phyloP scores from a whole-genome alignment of 2,329 filamentous ascomycete genomes.

The Blastomyces parvus region DNA sequence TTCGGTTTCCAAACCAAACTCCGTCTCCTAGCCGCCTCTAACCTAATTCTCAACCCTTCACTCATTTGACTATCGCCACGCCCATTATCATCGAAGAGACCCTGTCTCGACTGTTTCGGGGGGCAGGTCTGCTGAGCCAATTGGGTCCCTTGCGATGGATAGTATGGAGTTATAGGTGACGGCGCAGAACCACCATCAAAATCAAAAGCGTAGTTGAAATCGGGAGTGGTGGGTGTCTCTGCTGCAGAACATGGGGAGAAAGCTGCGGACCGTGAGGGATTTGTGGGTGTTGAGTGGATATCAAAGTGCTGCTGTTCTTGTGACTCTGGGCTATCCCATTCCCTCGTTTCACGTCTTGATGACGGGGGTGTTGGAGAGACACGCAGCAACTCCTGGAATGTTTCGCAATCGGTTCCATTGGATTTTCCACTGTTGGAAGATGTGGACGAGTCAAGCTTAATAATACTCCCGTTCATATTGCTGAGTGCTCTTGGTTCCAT shows the following conservation, averaged over 20 bases:
- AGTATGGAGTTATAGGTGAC: slow-evolving; percentile 41
- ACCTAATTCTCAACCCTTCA: slow-evolving; percentile 45
- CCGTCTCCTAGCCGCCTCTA: slow-evolving; percentile 65
- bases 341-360: slow-evolving; percentile 9
- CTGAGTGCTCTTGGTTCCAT: slow-evolving; percentile 67
- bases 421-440: slow-evolving; percentile 23
- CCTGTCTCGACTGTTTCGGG: slow-evolving; percentile 41
- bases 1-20: slow-evolving; percentile 70
- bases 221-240: slow-evolving; percentile 2
- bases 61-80: slow-evolving; percentile 25
- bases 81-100: slow-evolving; percentile 30
- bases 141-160: slow-evolving; percentile 33
- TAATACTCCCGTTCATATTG: slow-evolving; percentile 57
- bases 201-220: slow-evolving; percentile 21
- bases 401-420: slow-evolving; percentile 23
- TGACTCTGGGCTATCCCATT: slow-evolving; percentile 6
- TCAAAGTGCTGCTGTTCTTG: slow-evolving; percentile 3
- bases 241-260: background rate
- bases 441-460: slow-evolving; percentile 28
- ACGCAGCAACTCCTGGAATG: slow-evolving; percentile 27
- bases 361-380: slow-evolving; percentile 26
- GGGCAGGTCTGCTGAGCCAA: slow-evolving; percentile 46
- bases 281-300: slow-evolving; percentile 4
- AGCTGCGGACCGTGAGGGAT: background rate
- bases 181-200: slow-evolving; percentile 32